These are phyloP conservation scores for Scheffersomyces stambukii DNA, from an alignment of 1,139 yeast genomes.

Conservation along the genomic window DNA sequence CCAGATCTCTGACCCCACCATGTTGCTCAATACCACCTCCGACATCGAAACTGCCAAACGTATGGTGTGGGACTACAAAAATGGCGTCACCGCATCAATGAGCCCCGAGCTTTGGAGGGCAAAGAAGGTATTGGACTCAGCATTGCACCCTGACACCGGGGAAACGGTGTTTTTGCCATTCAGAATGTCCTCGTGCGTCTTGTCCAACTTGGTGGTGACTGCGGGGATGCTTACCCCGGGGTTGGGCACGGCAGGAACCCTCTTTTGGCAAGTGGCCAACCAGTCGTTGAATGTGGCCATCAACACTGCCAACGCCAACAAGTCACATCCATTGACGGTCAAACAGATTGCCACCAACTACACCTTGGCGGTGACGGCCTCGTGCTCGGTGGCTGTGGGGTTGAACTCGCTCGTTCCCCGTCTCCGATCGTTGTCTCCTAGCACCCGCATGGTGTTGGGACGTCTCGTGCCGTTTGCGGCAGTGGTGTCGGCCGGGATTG, in stretches of 20 bases:
- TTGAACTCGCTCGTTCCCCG: constrained; percentile 84
- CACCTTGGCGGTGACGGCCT: constrained; percentile 85
- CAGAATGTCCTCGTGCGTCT: constrained; percentile 93
- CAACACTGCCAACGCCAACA: constrained; percentile 93
- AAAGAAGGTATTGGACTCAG: constrained; percentile 78
- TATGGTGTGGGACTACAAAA: constrained; percentile 65
- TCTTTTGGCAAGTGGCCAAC: constrained; percentile 97
- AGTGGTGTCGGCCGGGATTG: constrained; percentile 93
- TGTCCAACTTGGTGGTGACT: constrained; percentile 90
- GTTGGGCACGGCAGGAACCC: constrained; percentile 81
- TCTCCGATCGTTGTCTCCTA: constrained; percentile 61
- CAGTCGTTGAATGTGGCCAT: constrained; percentile 96
- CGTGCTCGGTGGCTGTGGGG: constrained; percentile 94
- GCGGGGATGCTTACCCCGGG: constrained; percentile 97
- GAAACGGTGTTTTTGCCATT: constrained; percentile 88
- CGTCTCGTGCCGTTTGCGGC: constrained; percentile 97
- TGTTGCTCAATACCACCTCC: constrained; percentile 66
- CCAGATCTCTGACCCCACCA: constrained; percentile 86
- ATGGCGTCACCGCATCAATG: constrained; percentile 60
- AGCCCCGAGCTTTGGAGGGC: constrained; percentile 88
- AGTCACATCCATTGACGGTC: constrained; percentile 84
- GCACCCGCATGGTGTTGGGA: constrained; percentile 65
- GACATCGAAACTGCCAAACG: constrained; percentile 65
- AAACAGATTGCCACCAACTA: constrained; percentile 74
- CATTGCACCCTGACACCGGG: constrained; percentile 94